Conservation (phyloP, 2,329 filamentous ascomycete genomes). For the Tolypocladium tropicale region DNA sequence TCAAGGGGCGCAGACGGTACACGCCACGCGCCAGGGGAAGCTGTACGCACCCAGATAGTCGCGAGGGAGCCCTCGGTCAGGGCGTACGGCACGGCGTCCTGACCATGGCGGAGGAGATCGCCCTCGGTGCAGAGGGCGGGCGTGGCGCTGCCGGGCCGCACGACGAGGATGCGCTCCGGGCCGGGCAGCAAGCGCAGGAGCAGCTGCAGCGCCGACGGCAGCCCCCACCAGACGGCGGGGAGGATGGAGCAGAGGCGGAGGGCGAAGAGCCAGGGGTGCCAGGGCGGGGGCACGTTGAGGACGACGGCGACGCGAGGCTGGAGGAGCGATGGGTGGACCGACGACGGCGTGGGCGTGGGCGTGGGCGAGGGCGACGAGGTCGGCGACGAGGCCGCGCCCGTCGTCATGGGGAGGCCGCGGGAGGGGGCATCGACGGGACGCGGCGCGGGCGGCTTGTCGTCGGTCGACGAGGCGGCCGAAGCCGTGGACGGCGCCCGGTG, state of each 20-base stretch:
- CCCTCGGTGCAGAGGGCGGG: background rate
- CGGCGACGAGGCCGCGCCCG: background rate
- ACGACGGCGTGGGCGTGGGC: slow-evolving; percentile 1
- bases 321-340: slow-evolving; percentile 36
- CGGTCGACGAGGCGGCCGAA: slow-evolving; percentile 5
- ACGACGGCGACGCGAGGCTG: slow-evolving; percentile 72
- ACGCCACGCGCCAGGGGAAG: background rate
- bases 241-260: slow-evolving; percentile 62
- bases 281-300: slow-evolving; percentile 60
- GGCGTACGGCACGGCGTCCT: slow-evolving; percentile 21
- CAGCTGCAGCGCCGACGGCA: slow-evolving; percentile 59
- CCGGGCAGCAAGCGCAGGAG: slow-evolving; percentile 49
- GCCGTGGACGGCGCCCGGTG: slow-evolving; percentile 10
- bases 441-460: slow-evolving; percentile 2
- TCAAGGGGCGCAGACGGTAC: background rate
- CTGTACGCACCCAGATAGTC: slow-evolving; percentile 57
- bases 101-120: background rate
- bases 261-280: slow-evolving; percentile 64
- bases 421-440: background rate
- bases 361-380: background rate
- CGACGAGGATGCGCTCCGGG: slow-evolving; percentile 17
- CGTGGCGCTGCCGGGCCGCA: slow-evolving; percentile 9
- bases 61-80: slow-evolving; percentile 62
- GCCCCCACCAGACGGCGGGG: slow-evolving; percentile 62
- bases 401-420: background rate